phyloP scores from a whole-genome alignment of 139 green algal genomes.

The Desmodesmus armatus region DNA sequence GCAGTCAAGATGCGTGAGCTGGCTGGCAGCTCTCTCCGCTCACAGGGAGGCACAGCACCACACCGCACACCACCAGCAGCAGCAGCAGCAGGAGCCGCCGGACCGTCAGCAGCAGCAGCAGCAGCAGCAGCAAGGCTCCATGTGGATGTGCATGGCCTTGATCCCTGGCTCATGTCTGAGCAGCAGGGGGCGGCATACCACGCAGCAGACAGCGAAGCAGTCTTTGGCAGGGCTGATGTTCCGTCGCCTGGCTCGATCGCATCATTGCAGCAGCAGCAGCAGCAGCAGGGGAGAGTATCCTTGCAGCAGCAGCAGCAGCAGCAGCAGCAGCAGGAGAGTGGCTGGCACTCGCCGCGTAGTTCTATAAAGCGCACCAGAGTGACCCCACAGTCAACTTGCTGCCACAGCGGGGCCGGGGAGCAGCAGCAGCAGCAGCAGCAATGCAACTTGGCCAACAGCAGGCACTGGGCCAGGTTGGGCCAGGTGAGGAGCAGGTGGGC shows the following conservation, averaged over 20 bases:
- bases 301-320: conserved; percentile 13
- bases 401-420: too few species aligned
- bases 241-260: too few species aligned
- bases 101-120: background rate
- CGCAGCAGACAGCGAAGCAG: background rate
- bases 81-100: conserved; percentile 40
- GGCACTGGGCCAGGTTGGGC: too few species aligned
- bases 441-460: too few species aligned
- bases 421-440: too few species aligned
- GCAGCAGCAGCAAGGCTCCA: background rate
- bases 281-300: background rate
- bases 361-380: too few species aligned
- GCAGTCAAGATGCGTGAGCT: conserved; percentile 44
- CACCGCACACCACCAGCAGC: background rate
- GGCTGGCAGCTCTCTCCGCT: background rate
- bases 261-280: background rate
- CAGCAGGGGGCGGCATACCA: background rate
- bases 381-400: too few species aligned
- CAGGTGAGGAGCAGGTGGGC: too few species aligned
- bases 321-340: conserved; percentile 23
- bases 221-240: background rate
- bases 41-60: background rate
- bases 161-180: background rate
- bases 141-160: background rate
- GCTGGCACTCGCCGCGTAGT: too few species aligned